These are phyloP conservation scores for Vigna nakashimae DNA, from an alignment of 306 rosid genomes.

Conservation along the genomic window DNA sequence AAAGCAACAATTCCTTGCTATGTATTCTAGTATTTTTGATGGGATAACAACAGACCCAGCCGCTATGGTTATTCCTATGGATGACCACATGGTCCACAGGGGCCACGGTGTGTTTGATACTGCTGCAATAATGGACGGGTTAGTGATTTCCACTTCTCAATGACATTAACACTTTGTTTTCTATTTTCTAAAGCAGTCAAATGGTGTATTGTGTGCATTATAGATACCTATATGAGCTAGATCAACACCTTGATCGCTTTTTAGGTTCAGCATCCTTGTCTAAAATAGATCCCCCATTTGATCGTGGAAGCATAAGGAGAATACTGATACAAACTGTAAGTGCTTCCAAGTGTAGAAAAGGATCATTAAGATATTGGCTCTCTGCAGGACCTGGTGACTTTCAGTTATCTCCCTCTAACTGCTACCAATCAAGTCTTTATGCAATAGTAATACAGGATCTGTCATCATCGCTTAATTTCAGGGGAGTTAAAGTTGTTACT, in stretches of 20 bases:
- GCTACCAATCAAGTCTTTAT: conserved; percentile 66
- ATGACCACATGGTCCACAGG: conserved; percentile 96
- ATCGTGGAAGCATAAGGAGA: conserved; percentile 61
- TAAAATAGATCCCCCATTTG: conserved; percentile 69
- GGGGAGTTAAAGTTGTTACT: conserved; percentile 74
- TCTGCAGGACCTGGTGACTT: conserved; percentile 97
- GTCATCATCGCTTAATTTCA: conserved; percentile 36
- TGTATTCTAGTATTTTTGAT: conserved; percentile 90
- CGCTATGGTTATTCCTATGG: conserved; percentile 88
- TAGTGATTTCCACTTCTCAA: conserved; percentile 48
- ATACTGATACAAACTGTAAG: conserved; percentile 85
- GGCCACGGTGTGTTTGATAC: conserved; percentile 98
- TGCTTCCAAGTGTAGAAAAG: conserved; percentile 84
- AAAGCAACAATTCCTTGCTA: conserved; percentile 75
- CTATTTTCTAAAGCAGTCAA: conserved; percentile 19
- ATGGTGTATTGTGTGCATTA: conserved; percentile 38
- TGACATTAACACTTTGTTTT: not conserved
- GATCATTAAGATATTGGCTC: conserved; percentile 90
- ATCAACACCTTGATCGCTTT: conserved; percentile 87
- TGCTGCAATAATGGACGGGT: conserved; percentile 89
- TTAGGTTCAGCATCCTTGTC: conserved; percentile 76
- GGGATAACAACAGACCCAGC: conserved; percentile 85
- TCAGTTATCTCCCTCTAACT: conserved; percentile 73
- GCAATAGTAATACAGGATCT: conserved; percentile 76
- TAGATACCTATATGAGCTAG: conserved; percentile 84